Conservation (phyloP, 1,139 yeast species). For the Suhomyces bribrorum region DNA sequence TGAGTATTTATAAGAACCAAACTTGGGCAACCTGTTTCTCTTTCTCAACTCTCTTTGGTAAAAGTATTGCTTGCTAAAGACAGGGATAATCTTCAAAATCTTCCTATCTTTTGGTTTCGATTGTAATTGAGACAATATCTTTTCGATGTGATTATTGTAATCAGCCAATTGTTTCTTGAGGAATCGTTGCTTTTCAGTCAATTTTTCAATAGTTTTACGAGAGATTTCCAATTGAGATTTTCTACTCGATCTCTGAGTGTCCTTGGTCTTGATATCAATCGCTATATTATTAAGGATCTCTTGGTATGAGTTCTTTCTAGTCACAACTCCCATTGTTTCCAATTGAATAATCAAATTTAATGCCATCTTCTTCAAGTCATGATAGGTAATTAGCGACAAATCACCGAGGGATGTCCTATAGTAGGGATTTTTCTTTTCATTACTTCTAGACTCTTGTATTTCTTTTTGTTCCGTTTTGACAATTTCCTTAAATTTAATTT, state of each 20-base stretch:
- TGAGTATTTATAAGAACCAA: conserved; percentile 82
- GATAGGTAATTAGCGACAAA: conserved; percentile 59
- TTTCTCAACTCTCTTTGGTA: conserved; percentile 72
- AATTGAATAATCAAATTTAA: conserved; percentile 75
- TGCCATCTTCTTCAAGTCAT: conserved; percentile 75
- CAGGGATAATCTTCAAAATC: conserved; percentile 55
- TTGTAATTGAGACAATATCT: conserved; percentile 63
- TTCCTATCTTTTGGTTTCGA: conserved; percentile 53
- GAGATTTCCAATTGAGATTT: conserved; percentile 64
- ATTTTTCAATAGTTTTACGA: conserved; percentile 56
- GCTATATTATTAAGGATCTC: conserved; percentile 81
- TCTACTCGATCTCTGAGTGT: conserved; percentile 64
- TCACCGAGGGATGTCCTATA: conserved; percentile 52
- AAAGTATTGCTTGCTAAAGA: conserved; percentile 78
- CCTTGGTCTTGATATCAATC: conserved; percentile 77
- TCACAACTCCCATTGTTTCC: conserved; percentile 66
- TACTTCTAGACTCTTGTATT: conserved; percentile 19
- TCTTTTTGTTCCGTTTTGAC: conserved; percentile 50
- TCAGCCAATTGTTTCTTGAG: conserved; percentile 63
- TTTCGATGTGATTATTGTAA: conserved; percentile 70
- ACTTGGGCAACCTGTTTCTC: conserved; percentile 68
- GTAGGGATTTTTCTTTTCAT: conserved; percentile 37
- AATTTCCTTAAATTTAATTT: conserved; percentile 57
- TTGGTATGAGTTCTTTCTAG: conserved; percentile 75
- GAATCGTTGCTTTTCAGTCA: conserved; percentile 62